Percentiles rank a stretch among this genome's conserved stretches.
These are phyloP conservation scores for Aureobasidium sp. DNA, from an alignment of 2,329 filamentous ascomycete species.

Conservation along the genomic window DNA sequence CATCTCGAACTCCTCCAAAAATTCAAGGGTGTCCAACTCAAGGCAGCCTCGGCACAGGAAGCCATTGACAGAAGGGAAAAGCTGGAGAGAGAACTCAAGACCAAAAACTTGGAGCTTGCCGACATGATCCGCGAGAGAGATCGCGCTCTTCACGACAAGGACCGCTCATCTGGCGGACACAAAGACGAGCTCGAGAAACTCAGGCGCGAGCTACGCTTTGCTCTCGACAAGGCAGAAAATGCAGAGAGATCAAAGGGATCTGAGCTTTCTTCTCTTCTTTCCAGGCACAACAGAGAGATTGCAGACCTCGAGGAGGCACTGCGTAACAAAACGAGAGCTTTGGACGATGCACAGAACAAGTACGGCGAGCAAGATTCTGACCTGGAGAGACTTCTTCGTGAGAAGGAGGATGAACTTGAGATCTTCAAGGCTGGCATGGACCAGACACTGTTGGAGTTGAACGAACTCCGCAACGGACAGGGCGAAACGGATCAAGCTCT, in stretches of 20 bases:
- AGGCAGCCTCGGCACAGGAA: slow-evolving; percentile 93
- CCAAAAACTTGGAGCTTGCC: slow-evolving; percentile 96
- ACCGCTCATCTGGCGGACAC: slow-evolving; percentile 75
- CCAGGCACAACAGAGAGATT: slow-evolving; percentile 96
- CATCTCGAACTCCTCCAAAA: slow-evolving; percentile 92
- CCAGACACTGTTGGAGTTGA: slow-evolving; percentile 85
- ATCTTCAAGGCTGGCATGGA: slow-evolving; percentile 99
- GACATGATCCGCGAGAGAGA: slow-evolving; percentile 98
- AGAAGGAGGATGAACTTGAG: slow-evolving; percentile 96
- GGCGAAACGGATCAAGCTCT: slow-evolving; percentile 68
- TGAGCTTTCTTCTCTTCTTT: slow-evolving; percentile 87
- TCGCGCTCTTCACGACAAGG: slow-evolving; percentile 85
- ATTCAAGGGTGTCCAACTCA: slow-evolving; percentile 92
- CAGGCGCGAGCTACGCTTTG: slow-evolving; percentile 86
- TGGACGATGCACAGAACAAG: slow-evolving; percentile 77
- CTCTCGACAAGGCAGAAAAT: slow-evolving; percentile 85
- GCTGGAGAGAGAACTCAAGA: slow-evolving; percentile 95
- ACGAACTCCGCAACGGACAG: slow-evolving; percentile 63
- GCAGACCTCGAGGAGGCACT: slow-evolving; percentile 91
- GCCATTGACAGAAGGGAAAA: slow-evolving; percentile 93
- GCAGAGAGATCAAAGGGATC: slow-evolving; percentile 88
- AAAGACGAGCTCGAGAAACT: slow-evolving; percentile 93
- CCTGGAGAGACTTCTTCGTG: slow-evolving; percentile 74
- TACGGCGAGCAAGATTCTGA: slow-evolving; percentile 76
- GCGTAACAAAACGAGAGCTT: slow-evolving; percentile 72